Conservation (phyloP, 331 rosid genomes). For the Dryas integrifolia region DNA sequence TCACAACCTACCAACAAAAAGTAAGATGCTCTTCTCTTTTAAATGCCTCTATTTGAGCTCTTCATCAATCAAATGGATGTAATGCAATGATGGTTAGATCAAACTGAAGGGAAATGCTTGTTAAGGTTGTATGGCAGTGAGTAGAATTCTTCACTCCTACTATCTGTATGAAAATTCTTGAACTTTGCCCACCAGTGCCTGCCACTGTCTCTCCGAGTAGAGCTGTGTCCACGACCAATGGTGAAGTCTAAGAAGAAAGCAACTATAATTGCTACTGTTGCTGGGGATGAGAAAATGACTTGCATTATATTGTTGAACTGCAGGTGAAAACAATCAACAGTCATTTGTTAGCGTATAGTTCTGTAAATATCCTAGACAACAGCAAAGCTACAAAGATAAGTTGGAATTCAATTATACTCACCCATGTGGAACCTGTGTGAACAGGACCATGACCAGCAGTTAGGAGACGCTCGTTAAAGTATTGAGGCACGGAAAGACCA, state of each 20-base stretch:
- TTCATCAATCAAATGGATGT: constrained; percentile 10
- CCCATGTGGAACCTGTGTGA: constrained; percentile 57
- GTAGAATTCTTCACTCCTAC: constrained; percentile 74
- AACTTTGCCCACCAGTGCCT: constrained; percentile 89
- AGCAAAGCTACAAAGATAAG: neutral
- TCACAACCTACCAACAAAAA: neutral
- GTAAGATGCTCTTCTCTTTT: neutral
- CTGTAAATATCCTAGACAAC: neutral
- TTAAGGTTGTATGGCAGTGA: constrained; percentile 60
- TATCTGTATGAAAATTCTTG: constrained; percentile 46
- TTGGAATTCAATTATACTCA: constrained; percentile 30
- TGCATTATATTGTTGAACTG: constrained; percentile 72
- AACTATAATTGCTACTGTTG: constrained; percentile 62
- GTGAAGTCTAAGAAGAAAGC: constrained; percentile 66
- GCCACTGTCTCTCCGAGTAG: constrained; percentile 71
- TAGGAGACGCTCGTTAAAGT: constrained; percentile 47
- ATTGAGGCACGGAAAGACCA: constrained; percentile 79
- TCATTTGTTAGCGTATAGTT: neutral
- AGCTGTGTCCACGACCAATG: constrained; percentile 34
- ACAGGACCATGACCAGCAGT: constrained; percentile 61
- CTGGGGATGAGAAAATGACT: constrained; percentile 76
- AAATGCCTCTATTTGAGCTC: constrained; percentile 6
- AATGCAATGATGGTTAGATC: constrained; percentile 20
- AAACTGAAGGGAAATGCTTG: constrained; percentile 74
- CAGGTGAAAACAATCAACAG: constrained; percentile 5